Conservation (phyloP, 2,329 filamentous ascomycete species). For the Nothopassalora personata region DNA sequence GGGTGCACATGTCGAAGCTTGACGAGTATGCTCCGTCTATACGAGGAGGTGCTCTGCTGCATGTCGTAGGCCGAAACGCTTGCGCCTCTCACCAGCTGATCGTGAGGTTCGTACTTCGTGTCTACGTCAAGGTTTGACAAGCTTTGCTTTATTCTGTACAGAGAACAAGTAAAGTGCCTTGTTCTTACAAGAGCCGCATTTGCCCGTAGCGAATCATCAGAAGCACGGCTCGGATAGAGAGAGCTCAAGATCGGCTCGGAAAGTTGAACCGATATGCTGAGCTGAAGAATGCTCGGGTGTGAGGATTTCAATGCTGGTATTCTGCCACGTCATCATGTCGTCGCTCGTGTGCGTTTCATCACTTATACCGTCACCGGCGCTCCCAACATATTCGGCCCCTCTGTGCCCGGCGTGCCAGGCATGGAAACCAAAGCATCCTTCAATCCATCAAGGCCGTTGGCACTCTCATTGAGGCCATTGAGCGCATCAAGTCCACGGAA, state of each 20-base stretch:
- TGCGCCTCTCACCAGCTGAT: neutral
- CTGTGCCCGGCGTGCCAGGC: constrained; percentile 21
- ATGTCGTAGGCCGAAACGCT: neutral
- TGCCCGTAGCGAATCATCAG: neutral
- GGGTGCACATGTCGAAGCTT: neutral
- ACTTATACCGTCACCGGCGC: constrained; percentile 9
- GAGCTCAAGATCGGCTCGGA: neutral
- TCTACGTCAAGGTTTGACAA: neutral
- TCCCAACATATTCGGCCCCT: constrained; percentile 8
- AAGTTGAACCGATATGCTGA: neutral
- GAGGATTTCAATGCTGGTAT: too few relatives aligned
- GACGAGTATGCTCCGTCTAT: neutral
- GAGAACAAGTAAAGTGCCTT: neutral
- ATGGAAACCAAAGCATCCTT: constrained; percentile 23
- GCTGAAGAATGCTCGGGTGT: neutral
- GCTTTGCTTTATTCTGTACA: neutral
- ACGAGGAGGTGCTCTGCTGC: neutral
- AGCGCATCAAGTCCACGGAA: constrained; percentile 65
- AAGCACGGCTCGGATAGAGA: neutral
- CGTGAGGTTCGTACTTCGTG: neutral
- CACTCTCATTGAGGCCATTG: constrained; percentile 29
- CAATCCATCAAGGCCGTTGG: constrained; percentile 27
- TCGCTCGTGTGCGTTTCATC: neutral
- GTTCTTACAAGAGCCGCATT: neutral
- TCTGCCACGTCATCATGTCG: neutral